These are phyloP conservation scores for Lactifluus subvellereus DNA, from an alignment of 768 basidiomycete genomes.

Conservation along the genomic window DNA sequence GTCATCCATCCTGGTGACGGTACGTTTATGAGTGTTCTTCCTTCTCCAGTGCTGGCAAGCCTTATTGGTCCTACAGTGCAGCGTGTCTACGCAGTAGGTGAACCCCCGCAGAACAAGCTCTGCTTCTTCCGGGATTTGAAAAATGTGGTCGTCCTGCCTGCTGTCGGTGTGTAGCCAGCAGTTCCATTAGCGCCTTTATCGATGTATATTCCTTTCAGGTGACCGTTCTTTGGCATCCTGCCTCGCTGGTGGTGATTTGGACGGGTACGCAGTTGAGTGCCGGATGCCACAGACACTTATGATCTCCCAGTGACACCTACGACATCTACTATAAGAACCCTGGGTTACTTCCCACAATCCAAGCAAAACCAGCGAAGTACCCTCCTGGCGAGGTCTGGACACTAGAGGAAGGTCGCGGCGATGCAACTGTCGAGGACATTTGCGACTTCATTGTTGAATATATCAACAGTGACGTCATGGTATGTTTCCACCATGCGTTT, in stretches of 20 bases:
- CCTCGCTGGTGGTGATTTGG: slow-evolving; percentile 73
- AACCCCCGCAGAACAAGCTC: slow-evolving; percentile 25
- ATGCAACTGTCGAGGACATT: slow-evolving; percentile 61
- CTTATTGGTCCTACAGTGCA: slow-evolving; percentile 18
- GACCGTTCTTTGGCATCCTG: slow-evolving; percentile 58
- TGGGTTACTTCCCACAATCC: slow-evolving; percentile 47
- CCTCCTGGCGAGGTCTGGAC: slow-evolving; percentile 26
- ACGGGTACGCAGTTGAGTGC: slow-evolving; percentile 45
- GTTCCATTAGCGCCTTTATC: not conserved
- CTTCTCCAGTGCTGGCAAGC: not conserved
- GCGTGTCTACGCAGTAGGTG: slow-evolving; percentile 30
- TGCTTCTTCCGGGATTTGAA: slow-evolving; percentile 25
- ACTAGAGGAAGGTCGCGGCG: slow-evolving; percentile 27
- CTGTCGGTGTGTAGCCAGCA: not conserved
- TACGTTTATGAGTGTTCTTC: not conserved
- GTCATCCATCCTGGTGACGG: slow-evolving; percentile 34
- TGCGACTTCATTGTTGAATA: slow-evolving; percentile 81
- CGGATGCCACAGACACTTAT: not conserved
- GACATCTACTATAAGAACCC: slow-evolving; percentile 49
- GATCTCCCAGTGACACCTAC: slow-evolving; percentile 52
- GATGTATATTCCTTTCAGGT: slow-evolving; percentile 34
- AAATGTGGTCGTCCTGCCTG: slow-evolving; percentile 29
- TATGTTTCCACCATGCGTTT: slow-evolving; percentile 30
- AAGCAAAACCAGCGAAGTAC: slow-evolving; percentile 50
- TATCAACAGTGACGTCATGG: slow-evolving; percentile 76